Base-by-base conservation (phyloP, 306 rosid species). In the Phaseolus lunatus region DNA sequence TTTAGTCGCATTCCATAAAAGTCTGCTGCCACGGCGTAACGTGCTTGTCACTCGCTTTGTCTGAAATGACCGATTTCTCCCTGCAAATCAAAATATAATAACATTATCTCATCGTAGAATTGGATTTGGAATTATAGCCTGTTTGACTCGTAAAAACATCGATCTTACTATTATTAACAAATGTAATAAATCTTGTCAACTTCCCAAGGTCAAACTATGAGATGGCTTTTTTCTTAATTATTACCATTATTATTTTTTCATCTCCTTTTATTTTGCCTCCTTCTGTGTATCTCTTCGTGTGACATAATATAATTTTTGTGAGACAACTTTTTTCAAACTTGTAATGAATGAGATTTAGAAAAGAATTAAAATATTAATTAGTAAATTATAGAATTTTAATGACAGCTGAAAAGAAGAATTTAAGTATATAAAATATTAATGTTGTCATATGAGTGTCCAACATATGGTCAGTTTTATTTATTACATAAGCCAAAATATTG, bases 51-150 rank as follows among this genome's bases (percentile, higher is more conserved):
- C 84, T 79, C 81, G 74, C 41, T 66, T 79, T 24, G 1, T 1
- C 20, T 0, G 3, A 78, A 85, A 78, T 78, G 64, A 75, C 86
- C 0, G 1, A 2, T 47, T 56, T 82, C 14, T 18, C 88, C 84
- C 66, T 62, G 2, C 0, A 0, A 20, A 11, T 22, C 20, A 7
- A 16, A 1, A 7, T 31, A 31, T 31, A 0, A 37, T 18, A 18
- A 18, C 19, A 6, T 27, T 5, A 54, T 37, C 19, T 57, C 57
- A 50, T 15, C 52, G 0, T 2, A 3, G 13, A 9, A 61, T 44
- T n/a, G 16, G 22, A 61, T 70, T n/a, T 37, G 18, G 73, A 64
- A 67, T 67, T 39, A 0, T 39, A 48, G 23, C 43, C 22, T 22
- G 7, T 75, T 48, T 75, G 81, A 75, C 72, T 24, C 15, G 58